Evolutionary conservation across 2,329 filamentous ascomycete genomes (phyloP).

Genomic region (Cadophora sp.): DNA sequence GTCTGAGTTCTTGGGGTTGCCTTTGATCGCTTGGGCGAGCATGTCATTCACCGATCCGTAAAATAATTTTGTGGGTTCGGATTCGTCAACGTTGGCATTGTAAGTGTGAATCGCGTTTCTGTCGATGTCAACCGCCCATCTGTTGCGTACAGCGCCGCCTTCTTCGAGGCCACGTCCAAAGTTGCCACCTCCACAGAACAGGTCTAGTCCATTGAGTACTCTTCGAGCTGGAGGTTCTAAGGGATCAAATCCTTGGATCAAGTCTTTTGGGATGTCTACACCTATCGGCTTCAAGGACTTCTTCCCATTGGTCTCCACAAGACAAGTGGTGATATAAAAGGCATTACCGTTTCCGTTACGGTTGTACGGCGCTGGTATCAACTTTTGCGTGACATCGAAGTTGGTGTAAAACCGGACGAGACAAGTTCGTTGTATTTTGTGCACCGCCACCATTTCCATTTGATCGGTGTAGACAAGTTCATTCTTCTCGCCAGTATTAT

Average conservation of each 20-base stretch:
- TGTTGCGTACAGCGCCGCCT: constrained; percentile 67
- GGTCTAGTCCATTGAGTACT: constrained; percentile 67
- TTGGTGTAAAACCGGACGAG: constrained; percentile 61
- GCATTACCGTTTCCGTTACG: constrained; percentile 68
- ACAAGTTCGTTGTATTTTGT: constrained; percentile 62
- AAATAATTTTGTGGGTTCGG: constrained; percentile 59
- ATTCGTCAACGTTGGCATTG: constrained; percentile 65
- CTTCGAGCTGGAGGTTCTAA: constrained; percentile 33
- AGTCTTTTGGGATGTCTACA: constrained; percentile 42
- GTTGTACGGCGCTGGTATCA: constrained; percentile 68
- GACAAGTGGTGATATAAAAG: constrained; percentile 65
- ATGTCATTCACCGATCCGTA: constrained; percentile 77
- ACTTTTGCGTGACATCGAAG: constrained; percentile 41
- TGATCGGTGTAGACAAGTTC: constrained; percentile 64
- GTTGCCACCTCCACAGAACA: constrained; percentile 81
- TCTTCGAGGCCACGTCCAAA: constrained; percentile 81
- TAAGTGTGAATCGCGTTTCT: constrained; percentile 73
- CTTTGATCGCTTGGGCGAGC: constrained; percentile 61
- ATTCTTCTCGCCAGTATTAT: constrained; percentile 44
- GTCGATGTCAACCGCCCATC: constrained; percentile 73
- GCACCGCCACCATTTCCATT: constrained; percentile 47
- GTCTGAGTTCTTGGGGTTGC: constrained; percentile 48
- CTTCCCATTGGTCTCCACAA: constrained; percentile 39
- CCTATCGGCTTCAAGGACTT: constrained; percentile 47
- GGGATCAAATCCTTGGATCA: constrained; percentile 65